phyloP scores from a whole-genome alignment of 805 yeast genomes.

The Jamesozyma rosinii region DNA sequence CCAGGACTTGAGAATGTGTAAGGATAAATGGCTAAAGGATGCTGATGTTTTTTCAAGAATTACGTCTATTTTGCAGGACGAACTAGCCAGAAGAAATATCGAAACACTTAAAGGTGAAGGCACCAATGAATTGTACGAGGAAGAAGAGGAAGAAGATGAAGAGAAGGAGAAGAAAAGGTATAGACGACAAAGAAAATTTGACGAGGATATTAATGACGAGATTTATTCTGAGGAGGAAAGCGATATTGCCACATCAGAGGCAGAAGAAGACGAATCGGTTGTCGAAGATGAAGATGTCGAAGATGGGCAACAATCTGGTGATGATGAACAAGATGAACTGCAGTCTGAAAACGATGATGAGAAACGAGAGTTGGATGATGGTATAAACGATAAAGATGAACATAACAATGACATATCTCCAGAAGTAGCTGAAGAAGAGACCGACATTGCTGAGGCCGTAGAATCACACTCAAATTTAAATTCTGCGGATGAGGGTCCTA shows the following conservation, averaged over 20 bases:
- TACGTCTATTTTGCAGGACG: slow-evolving; percentile 20
- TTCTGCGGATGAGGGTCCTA: no score
- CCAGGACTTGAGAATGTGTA: slow-evolving; percentile 17
- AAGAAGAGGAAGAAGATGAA: slow-evolving; percentile 11
- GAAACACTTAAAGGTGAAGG: slow-evolving; percentile 4
- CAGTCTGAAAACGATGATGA: neutral
- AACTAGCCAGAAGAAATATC: slow-evolving; percentile 17
- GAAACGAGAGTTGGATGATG: neutral
- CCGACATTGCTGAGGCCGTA: neutral
- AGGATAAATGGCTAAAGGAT: slow-evolving; percentile 26
- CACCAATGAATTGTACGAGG: slow-evolving; percentile 8
- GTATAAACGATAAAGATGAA: neutral
- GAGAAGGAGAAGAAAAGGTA: slow-evolving; percentile 8
- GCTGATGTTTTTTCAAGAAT: slow-evolving; percentile 24
- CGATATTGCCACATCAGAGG: slow-evolving; percentile 2
- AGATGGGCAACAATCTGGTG: neutral
- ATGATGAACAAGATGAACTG: neutral
- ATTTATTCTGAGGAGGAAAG: neutral
- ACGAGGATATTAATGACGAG: slow-evolving; percentile 2
- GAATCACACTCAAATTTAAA: no score
- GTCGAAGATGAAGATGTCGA: slow-evolving; percentile 1
- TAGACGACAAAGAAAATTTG: slow-evolving; percentile 5
- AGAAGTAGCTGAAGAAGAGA: neutral
- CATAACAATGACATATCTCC: neutral
- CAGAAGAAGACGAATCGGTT: slow-evolving; percentile 2